Base-by-base conservation (phyloP, 495 filamentous ascomycete species). In the Penicillium malachiteum region DNA sequence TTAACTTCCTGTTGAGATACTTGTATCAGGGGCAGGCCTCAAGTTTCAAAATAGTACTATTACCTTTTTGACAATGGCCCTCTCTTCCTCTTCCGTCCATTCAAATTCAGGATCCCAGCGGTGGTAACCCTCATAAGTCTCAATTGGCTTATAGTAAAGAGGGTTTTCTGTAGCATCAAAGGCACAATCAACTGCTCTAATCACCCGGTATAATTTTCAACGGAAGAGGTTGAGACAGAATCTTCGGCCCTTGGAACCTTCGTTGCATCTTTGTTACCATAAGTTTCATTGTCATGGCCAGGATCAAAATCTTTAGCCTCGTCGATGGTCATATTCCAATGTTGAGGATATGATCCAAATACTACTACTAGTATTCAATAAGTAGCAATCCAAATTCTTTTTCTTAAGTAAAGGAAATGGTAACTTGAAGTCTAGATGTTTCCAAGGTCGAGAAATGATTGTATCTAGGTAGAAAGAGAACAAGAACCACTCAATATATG, bases 101-200 rank as follows among this genome's bases (percentile, higher is more conserved):
- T 86, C 75, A 41, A 85, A 88, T 0, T 82, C 72, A 0, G 90
- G 86, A 55, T 92, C 87, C 71, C 85, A 92, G 14, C 89, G 84
- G 69, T 92, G 88, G n/a, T 71, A 65, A 0, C 87, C 86, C 69
- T 90, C 87, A 68, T 87, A 89, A 7, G 67, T 67, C 1, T 80
- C 74, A 38, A 85, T 83, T 5, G 87, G 87, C 48, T 78, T 78
- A 59, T 86, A 87, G 59, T 74, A 75, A 1, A 71, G 63, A 5
- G 68, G 65, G 41, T 78, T 72, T 37, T 77, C 75, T 0, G 69
- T 71, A 2, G 68, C 60, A 41, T 75, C 75, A 54, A 78, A 78
- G 4, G 74, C 63, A 39, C 62, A 60, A 18, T 68, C 61, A 5
- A 56, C 18, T 13, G 56, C 26, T 53, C 67, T 66, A 9, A 55